phyloP scores from a whole-genome alignment of 2,329 filamentous ascomycete genomes.

The Cryoendolithus antarcticus region DNA sequence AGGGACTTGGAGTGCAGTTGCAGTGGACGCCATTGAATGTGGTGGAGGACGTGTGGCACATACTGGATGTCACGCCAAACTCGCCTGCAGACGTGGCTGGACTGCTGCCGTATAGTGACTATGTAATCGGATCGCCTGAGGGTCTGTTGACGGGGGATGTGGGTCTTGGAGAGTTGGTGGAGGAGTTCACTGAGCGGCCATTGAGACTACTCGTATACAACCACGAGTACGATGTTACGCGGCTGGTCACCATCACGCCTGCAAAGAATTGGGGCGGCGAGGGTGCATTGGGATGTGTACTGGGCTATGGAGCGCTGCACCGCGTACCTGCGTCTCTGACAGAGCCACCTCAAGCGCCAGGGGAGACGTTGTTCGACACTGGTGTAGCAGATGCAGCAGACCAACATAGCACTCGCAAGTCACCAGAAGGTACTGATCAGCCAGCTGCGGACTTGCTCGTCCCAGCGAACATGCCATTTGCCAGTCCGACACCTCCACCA shows the following conservation, averaged over 20 bases:
- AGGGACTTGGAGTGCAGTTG: conserved; percentile 66
- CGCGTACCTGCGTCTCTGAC: conserved; percentile 73
- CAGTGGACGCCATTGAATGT: conserved; percentile 77
- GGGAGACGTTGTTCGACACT: conserved; percentile 82
- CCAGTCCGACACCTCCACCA: conserved; percentile 11
- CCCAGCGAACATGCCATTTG: conserved; percentile 32
- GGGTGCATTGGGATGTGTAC: conserved; percentile 78
- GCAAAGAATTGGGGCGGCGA: conserved; percentile 86
- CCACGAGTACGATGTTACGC: conserved; percentile 89
- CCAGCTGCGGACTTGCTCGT: conserved; percentile 28
- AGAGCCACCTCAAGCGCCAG: conserved; percentile 77
- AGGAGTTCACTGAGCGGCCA: conserved; percentile 74
- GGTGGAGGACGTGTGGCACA: conserved; percentile 93
- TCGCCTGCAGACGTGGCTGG: conserved; percentile 88
- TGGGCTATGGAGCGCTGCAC: conserved; percentile 89
- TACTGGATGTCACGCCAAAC: conserved; percentile 75
- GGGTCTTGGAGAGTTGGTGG: conserved; percentile 80
- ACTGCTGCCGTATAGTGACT: conserved; percentile 88
- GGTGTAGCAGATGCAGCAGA: conserved; percentile 8
- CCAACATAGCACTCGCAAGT: conserved; percentile 13
- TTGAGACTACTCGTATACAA: conserved; percentile 91
- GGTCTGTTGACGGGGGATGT: conserved; percentile 76
- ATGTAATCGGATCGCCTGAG: conserved; percentile 89
- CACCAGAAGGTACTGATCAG: background rate
- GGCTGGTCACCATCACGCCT: conserved; percentile 87